Conservation (phyloP, 139 green algal species). For the Pedinophyceae sp. region DNA sequence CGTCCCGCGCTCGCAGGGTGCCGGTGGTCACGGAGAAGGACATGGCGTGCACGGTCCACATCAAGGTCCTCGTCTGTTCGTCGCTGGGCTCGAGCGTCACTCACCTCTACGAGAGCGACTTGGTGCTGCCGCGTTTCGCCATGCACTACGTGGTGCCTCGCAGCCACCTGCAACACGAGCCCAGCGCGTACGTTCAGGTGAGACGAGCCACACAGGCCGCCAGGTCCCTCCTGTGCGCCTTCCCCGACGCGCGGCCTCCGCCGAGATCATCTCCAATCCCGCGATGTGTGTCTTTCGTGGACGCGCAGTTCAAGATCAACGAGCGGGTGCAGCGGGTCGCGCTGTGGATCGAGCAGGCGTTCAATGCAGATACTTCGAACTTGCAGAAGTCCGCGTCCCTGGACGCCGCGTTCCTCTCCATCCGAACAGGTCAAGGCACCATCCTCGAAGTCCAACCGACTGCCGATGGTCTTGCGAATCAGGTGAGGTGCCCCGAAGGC, state of each 20-base stretch:
- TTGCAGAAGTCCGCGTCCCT: background rate
- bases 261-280: background rate
- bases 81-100: background rate
- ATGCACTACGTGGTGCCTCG: background rate
- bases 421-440: background rate
- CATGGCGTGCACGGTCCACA: constrained; percentile 1
- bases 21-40: constrained; percentile 1
- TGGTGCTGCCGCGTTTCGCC: background rate
- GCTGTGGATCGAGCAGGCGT: constrained; percentile 34
- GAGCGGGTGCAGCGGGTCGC: constrained; percentile 29
- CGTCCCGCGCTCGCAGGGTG: too few relatives aligned
- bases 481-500: too few relatives aligned
- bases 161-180: background rate
- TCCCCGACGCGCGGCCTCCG: background rate
- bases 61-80: constrained; percentile 1
- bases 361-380: constrained; percentile 5
- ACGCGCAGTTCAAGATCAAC: constrained; percentile 13
- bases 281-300: background rate
- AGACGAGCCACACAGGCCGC: background rate
- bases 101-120: background rate
- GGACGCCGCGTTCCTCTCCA: background rate
- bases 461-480: too few relatives aligned
- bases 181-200: background rate
- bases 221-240: background rate
- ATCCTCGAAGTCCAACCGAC: too few relatives aligned